Conservation (phyloP, 2,329 filamentous ascomycete genomes). For the Phaeophleospora eucalypticola region DNA sequence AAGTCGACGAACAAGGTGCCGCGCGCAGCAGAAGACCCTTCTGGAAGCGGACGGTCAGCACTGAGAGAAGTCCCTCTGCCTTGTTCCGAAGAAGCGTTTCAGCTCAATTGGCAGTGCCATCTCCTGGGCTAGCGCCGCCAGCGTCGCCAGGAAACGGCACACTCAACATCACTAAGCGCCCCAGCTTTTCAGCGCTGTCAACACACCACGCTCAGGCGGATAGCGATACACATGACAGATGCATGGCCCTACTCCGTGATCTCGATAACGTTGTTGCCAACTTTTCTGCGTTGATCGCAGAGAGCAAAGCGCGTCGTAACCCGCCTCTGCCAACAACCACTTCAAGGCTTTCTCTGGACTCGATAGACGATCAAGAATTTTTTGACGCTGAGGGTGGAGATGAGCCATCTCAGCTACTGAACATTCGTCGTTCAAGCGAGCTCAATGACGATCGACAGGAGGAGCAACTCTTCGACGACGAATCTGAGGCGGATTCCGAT, state of each 20-base stretch:
- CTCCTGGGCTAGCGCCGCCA: slow-evolving; percentile 30
- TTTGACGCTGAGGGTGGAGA: slow-evolving; percentile 77
- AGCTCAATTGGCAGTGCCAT: slow-evolving; percentile 50
- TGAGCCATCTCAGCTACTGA: slow-evolving; percentile 61
- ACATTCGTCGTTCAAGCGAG: slow-evolving; percentile 69
- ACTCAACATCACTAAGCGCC: slow-evolving; percentile 35
- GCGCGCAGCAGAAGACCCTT: slow-evolving; percentile 65
- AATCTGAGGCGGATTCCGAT: slow-evolving; percentile 55
- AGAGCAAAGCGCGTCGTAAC: slow-evolving; percentile 72
- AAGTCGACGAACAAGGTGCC: slow-evolving; percentile 23
- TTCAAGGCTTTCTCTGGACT: slow-evolving; percentile 71
- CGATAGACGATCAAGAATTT: slow-evolving; percentile 79
- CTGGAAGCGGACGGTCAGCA: slow-evolving; percentile 83
- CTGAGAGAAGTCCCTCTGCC: slow-evolving; percentile 37
- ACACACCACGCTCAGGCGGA: slow-evolving; percentile 21
- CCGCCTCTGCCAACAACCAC: slow-evolving; percentile 41
- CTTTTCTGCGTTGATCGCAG: slow-evolving; percentile 71
- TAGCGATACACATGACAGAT: slow-evolving; percentile 69
- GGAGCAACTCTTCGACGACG: slow-evolving; percentile 45
- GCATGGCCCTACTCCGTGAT: slow-evolving; percentile 76
- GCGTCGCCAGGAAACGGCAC: slow-evolving; percentile 33
- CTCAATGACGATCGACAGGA: slow-evolving; percentile 62
- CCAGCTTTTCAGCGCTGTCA: slow-evolving; percentile 15
- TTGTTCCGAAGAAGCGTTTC: slow-evolving; percentile 49
- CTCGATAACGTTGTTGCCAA: slow-evolving; percentile 79